Conservation (phyloP, 192 early-diverging fungal genomes). For the Physocladia obscura region DNA sequence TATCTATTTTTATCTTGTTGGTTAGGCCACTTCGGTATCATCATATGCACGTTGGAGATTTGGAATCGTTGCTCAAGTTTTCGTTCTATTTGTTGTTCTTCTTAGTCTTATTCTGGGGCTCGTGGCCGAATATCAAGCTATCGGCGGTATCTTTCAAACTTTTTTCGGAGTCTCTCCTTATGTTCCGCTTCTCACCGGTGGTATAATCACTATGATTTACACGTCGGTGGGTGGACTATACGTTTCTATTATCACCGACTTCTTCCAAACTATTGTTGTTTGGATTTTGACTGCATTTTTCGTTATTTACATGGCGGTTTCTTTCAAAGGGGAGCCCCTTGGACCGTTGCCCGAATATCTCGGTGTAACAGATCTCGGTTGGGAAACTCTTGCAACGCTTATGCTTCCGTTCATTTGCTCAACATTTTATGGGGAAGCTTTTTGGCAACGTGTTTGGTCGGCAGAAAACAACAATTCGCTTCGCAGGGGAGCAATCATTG, state of each 20-base stretch:
- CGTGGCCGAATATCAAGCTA: constrained; percentile 29
- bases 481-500: constrained; percentile 32
- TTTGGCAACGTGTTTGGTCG: constrained; percentile 58
- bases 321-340: constrained; percentile 26
- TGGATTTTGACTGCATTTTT: constrained; percentile 32
- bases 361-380: constrained; percentile 36
- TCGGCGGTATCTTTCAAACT: constrained; percentile 37
- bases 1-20: too few relatives aligned
- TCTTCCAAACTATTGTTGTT: constrained; percentile 37
- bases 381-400: constrained; percentile 40
- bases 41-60: constrained; percentile 26
- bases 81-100: constrained; percentile 39
- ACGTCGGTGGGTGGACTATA: constrained; percentile 51
- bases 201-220: constrained; percentile 46
- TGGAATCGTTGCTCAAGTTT: constrained; percentile 38
- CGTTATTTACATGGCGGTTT: constrained; percentile 42
- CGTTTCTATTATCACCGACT: constrained; percentile 47
- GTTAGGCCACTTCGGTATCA: not conserved
- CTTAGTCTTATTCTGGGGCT: constrained; percentile 38
- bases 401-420: constrained; percentile 38
- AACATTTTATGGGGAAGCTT: constrained; percentile 50
- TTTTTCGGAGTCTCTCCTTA: constrained; percentile 34
- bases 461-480: constrained; percentile 35
- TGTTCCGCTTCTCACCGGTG: constrained; percentile 43
- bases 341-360: constrained; percentile 34